Base-by-base conservation (phyloP, 116 monocot genomes). In the Dioscorea cayenensis region DNA sequence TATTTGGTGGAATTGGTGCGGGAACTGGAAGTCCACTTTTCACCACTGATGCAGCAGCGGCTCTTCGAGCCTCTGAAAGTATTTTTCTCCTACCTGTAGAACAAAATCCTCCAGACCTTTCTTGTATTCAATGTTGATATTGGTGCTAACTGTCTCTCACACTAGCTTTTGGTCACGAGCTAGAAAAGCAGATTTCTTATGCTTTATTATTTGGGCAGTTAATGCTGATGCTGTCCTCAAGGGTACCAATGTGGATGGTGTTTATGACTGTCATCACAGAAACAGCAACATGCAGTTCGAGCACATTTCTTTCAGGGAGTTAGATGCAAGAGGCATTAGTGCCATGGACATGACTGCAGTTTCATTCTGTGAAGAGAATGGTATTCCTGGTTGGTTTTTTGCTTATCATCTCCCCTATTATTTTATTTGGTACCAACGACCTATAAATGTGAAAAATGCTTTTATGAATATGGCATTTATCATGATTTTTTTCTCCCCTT, bases 11-110 rank as follows among this genome's bases (percentile, higher is more conserved):
- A 50, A 80, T 91, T 49, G 89, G 89, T 69, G 82, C 87, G 36
- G 91, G 89, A 67, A 75, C 79, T 66, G 91, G 82, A 74, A 87
- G 85, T 78, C 91, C 89, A 14, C 82, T 99, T 68, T 86, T 94
- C 77, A 82, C 80, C 43, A 92, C 89, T 4, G 99, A 99, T 55
- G 81, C 91, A 20, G 94, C 92, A 50, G 91, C 92, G 76, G 87
- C 92, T 55, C 66, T 99, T 23, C 79, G 89, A 82, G 94, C 99
- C 66, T 92, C 89, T n/a, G 99, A 99, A 73, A 85, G 99, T 99
- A 88, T 48, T 84, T 58, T 59, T 27, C 43, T 27, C 35, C 17
- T 23, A 38, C 13, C 19, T 35, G 1, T 2, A 3, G 23, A 5
- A 59, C 21, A 21, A 25, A 63, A 73, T 29, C 25, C 36, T 11